phyloP scores from a whole-genome alignment of 208 protist species.

The Acanthamoeba lenticulata region DNA sequence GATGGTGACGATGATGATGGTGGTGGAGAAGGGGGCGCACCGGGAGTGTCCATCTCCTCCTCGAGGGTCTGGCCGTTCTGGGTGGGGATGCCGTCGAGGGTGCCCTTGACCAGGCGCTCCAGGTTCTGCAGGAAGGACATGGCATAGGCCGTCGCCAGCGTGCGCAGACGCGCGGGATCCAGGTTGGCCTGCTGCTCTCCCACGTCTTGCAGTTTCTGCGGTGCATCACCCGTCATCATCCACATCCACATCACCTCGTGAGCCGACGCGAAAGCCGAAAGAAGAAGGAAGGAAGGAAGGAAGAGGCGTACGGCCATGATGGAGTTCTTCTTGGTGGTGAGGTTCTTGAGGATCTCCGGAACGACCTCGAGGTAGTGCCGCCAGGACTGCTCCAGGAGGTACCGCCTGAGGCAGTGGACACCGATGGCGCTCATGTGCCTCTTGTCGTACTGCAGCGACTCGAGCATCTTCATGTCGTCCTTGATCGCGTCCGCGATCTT shows the following conservation, averaged over 20 bases:
- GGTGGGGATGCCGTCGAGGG: constrained; percentile 78
- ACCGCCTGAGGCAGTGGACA: constrained; percentile 62
- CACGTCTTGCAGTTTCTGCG: constrained; percentile 11
- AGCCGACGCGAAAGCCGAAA: neutral
- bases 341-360: constrained; percentile 75
- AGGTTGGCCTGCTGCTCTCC: constrained; percentile 40
- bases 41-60: constrained; percentile 77
- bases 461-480: constrained; percentile 68
- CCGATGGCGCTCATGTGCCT: constrained; percentile 72
- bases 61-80: constrained; percentile 84
- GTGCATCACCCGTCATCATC: too few species aligned
- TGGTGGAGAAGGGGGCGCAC: neutral
- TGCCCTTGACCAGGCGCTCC: constrained; percentile 76
- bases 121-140: constrained; percentile 79
- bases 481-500: constrained; percentile 39
- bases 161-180: constrained; percentile 56
- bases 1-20: neutral
- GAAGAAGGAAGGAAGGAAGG: neutral
- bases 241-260: too few species aligned
- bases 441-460: constrained; percentile 79
- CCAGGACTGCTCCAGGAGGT: constrained; percentile 70
- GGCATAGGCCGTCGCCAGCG: constrained; percentile 77
- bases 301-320: neutral
- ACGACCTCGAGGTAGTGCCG: constrained; percentile 75
- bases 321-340: constrained; percentile 68